Conservation (phyloP, 805 yeast genomes). For the Wickerhamomyces bovis region DNA sequence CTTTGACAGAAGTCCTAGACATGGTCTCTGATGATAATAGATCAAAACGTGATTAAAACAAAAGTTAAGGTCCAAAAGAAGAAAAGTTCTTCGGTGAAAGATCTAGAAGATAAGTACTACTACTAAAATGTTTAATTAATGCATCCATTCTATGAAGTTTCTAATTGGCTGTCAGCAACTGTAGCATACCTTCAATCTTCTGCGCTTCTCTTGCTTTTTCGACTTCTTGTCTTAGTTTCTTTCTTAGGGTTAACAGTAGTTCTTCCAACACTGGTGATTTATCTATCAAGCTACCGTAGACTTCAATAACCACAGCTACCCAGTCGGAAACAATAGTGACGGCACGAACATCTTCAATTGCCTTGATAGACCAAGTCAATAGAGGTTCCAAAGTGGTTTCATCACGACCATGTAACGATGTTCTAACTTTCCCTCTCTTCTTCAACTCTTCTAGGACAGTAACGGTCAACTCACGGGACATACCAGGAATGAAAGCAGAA, state of each 20-base stretch:
- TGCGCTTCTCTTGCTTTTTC: conserved; percentile 81
- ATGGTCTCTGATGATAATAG: too few relatives aligned
- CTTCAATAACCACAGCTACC: conserved; percentile 61
- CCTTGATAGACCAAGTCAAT: conserved; percentile 72
- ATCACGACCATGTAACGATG: conserved; percentile 77
- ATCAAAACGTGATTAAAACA: too few relatives aligned
- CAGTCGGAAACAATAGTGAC: conserved; percentile 59
- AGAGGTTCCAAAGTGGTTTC: conserved; percentile 83
- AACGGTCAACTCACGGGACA: conserved; percentile 72
- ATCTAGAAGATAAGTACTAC: conserved; percentile 20
- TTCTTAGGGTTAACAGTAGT: conserved; percentile 52
- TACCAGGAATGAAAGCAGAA: conserved; percentile 73
- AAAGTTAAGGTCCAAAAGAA: conserved; percentile 43
- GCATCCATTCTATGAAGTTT: not conserved
- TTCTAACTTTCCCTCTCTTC: conserved; percentile 80
- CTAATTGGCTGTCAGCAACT: conserved; percentile 55
- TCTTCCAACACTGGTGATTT: conserved; percentile 74
- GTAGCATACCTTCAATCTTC: conserved; percentile 90
- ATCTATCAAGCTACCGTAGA: conserved; percentile 72
- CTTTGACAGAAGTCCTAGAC: too few relatives aligned
- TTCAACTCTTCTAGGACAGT: conserved; percentile 84
- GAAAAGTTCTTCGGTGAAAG: conserved; percentile 37
- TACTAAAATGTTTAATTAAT: not conserved
- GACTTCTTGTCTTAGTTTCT: conserved; percentile 62
- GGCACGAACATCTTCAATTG: conserved; percentile 74